Evolutionary conservation across 805 yeast genomes (phyloP).

Genomic region (Metschnikowia kofuensis): DNA sequence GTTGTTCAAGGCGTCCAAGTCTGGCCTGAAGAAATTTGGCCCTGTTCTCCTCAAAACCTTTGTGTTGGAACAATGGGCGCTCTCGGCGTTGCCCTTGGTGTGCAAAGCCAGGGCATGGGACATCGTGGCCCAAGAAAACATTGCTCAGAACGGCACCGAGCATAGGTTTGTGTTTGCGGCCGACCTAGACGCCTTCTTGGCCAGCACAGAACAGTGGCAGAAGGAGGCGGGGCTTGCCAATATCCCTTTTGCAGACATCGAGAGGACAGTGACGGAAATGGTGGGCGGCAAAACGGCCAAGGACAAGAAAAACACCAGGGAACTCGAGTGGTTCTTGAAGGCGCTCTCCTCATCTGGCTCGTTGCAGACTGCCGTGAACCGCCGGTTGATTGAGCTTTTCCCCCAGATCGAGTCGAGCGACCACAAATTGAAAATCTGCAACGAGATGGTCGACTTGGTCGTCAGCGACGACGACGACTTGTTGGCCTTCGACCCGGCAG

Average conservation of each 20-base stretch:
- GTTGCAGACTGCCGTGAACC: constrained; percentile 43
- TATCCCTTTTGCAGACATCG: constrained; percentile 52
- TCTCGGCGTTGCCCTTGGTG: constrained; percentile 30
- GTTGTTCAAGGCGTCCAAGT: constrained; percentile 41
- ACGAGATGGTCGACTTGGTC: constrained; percentile 49
- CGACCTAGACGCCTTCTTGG: constrained; percentile 28
- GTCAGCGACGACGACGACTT: constrained; percentile 38
- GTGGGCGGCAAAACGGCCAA: constrained; percentile 46
- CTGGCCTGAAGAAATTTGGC: constrained; percentile 52
- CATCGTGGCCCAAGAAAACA: constrained; percentile 23
- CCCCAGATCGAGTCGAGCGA: constrained; percentile 50
- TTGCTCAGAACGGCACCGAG: constrained; percentile 24
- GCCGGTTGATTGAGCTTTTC: constrained; percentile 56
- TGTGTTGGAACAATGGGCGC: constrained; percentile 64
- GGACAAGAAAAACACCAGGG: constrained; percentile 51
- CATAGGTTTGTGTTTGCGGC: constrained; percentile 31
- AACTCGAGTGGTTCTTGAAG: constrained; percentile 57
- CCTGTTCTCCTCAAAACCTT: constrained; percentile 56
- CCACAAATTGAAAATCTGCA: constrained; percentile 52
- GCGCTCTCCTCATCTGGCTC: constrained; percentile 36
- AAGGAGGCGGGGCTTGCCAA: constrained; percentile 44
- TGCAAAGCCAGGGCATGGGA: constrained; percentile 50
- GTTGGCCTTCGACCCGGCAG: constrained; percentile 36
- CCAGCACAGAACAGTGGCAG: constrained; percentile 46
- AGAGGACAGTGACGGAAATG: constrained; percentile 52